Evolutionary conservation across 176 grass and related monocot species (phyloP).

Genomic region (Echinochloa phyllopogon): DNA sequence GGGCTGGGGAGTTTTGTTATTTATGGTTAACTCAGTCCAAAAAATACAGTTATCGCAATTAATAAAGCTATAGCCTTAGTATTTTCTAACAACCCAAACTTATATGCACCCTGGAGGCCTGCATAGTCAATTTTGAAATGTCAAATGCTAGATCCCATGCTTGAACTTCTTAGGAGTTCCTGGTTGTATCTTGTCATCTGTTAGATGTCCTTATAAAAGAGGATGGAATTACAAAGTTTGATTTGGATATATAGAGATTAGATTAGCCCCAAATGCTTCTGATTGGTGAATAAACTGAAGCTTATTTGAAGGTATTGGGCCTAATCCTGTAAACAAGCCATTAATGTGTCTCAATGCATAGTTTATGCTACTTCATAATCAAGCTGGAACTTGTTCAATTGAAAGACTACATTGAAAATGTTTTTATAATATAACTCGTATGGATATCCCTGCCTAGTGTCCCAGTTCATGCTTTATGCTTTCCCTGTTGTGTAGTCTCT

Average conservation of each 20-base stretch:
- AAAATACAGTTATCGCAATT: slow-evolving; percentile 12
- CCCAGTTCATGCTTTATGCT: slow-evolving; percentile 3
- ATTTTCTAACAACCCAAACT: neutral
- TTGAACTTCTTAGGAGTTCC: neutral
- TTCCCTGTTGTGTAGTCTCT: slow-evolving; percentile 18
- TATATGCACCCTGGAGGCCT: neutral
- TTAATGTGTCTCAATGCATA: slow-evolving; percentile 5
- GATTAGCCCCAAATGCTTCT: neutral
- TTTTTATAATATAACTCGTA: neutral
- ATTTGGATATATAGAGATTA: neutral
- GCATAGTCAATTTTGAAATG: slow-evolving; percentile 5
- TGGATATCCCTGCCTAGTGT: slow-evolving; percentile 17
- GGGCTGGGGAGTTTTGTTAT: neutral
- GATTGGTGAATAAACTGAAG: neutral
- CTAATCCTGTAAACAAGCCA: neutral
- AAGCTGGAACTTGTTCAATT: slow-evolving; percentile 1
- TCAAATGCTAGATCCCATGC: slow-evolving; percentile 21
- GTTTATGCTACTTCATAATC: neutral
- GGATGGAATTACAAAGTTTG: neutral
- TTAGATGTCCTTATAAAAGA: neutral
- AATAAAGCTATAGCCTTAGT: slow-evolving; percentile 2
- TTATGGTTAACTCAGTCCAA: slow-evolving; percentile 2
- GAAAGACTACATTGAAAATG: neutral
- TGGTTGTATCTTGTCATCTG: slow-evolving; percentile 9
- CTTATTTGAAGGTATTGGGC: neutral